These are phyloP conservation scores for Pseudozyma tsukubaensis DNA, from an alignment of 1,284 basidiomycete genomes.

Conservation along the genomic window DNA sequence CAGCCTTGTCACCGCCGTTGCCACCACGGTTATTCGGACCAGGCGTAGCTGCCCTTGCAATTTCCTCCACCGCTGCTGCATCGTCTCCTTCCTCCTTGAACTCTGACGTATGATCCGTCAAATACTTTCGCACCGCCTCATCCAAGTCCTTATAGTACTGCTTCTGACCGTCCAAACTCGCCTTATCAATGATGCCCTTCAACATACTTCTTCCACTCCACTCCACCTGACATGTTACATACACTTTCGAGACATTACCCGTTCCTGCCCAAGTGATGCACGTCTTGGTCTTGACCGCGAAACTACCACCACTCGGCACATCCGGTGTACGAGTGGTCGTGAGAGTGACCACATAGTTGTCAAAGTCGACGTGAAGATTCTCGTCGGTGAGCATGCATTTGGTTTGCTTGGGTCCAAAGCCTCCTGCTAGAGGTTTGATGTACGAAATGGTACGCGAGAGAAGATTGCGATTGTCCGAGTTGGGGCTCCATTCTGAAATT, in stretches of 20 bases:
- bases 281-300: constrained; percentile 90
- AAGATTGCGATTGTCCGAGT: constrained; percentile 75
- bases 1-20: constrained; percentile 14
- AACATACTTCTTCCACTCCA: constrained; percentile 97
- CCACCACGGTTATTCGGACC: constrained; percentile 26
- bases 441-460: constrained; percentile 90
- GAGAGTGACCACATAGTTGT: constrained; percentile 83
- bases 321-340: constrained; percentile 94
- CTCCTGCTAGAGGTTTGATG: constrained; percentile 89
- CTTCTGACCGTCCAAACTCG: constrained; percentile 93
- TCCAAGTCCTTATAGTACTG: constrained; percentile 87
- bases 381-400: constrained; percentile 94
- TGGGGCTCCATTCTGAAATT: constrained; percentile 62
- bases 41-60: constrained; percentile 50
- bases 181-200: constrained; percentile 93
- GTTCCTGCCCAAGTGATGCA: constrained; percentile 91
- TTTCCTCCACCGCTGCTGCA: constrained; percentile 63
- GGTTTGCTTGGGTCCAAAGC: constrained; percentile 91
- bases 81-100: constrained; percentile 85
- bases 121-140: constrained; percentile 80
- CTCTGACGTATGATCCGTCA: constrained; percentile 86
- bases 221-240: constrained; percentile 91
- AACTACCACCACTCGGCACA: constrained; percentile 90
- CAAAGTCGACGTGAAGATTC: constrained; percentile 82
- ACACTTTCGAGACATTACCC: constrained; percentile 78